Conservation (phyloP, 2,329 filamentous ascomycete species). For the Aspergillus pseudonomiae region DNA sequence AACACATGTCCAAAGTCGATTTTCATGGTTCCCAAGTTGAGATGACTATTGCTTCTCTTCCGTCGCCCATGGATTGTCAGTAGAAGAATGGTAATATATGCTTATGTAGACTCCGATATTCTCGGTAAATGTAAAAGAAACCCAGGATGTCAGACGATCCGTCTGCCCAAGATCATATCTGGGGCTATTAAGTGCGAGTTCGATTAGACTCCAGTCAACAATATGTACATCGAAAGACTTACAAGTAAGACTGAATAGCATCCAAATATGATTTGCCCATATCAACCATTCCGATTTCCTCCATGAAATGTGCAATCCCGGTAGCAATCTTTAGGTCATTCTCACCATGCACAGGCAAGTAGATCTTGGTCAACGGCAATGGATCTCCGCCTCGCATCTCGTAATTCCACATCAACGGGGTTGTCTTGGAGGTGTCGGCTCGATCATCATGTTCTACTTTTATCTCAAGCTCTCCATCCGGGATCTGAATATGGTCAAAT, state of each 20-base stretch:
- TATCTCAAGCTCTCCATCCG: not conserved
- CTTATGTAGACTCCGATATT: constrained; percentile 21
- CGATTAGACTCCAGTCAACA: not conserved
- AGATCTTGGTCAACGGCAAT: constrained; percentile 18
- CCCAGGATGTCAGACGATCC: constrained; percentile 15
- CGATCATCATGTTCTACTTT: not conserved
- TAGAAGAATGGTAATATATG: constrained; percentile 21
- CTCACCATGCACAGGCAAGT: constrained; percentile 20
- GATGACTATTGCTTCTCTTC: not conserved
- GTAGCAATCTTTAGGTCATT: constrained; percentile 11
- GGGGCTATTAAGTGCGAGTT: not conserved
- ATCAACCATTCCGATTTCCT: not conserved
- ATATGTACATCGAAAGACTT: not conserved
- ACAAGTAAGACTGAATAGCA: not conserved
- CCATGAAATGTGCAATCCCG: not conserved
- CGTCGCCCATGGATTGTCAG: not conserved
- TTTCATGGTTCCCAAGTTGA: not conserved
- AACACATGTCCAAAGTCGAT: not conserved
- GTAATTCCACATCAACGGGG: constrained; percentile 21
- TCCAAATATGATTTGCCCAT: not conserved
- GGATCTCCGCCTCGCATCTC: constrained; percentile 15
- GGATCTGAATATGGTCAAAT: not conserved
- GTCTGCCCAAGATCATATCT: not conserved
- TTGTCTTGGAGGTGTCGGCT: not conserved
- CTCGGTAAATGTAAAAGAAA: constrained; percentile 23